These are phyloP conservation scores for Geotrichum reessii DNA, from an alignment of 1,139 yeast genomes.

Conservation along the genomic window DNA sequence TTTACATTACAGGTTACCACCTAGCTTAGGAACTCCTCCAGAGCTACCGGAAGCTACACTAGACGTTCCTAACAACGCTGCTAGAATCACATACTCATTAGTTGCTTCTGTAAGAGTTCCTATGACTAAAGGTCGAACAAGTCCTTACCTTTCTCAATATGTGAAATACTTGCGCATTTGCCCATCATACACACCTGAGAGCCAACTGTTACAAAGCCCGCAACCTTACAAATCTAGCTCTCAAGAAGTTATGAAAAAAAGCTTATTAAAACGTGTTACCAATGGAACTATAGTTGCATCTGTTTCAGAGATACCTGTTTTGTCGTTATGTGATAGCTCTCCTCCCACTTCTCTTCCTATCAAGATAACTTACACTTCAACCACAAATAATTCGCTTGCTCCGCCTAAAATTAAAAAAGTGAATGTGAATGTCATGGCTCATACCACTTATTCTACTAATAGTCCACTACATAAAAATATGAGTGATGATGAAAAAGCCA, in stretches of 20 bases:
- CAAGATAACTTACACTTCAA: not conserved
- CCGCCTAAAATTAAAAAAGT: conserved; percentile 9
- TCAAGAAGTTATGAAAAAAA: conserved; percentile 3
- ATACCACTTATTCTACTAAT: conserved; percentile 9
- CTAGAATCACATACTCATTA: conserved; percentile 9
- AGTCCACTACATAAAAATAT: not conserved
- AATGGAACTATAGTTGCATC: conserved; percentile 3
- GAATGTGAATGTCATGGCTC: not conserved
- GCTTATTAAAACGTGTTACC: conserved; percentile 1
- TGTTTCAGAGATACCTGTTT: not conserved
- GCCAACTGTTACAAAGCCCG: not conserved
- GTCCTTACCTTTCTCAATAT: conserved; percentile 1
- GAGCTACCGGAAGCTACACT: conserved; percentile 3
- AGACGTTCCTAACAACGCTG: conserved; percentile 11
- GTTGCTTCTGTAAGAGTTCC: conserved; percentile 8
- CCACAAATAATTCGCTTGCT: not conserved
- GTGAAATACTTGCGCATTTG: conserved; percentile 8
- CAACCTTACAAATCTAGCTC: not conserved
- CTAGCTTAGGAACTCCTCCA: conserved; percentile 15
- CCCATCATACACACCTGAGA: conserved; percentile 12
- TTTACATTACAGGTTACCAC: conserved; percentile 14
- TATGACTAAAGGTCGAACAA: not conserved
- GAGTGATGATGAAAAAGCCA: not conserved
- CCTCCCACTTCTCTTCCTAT: conserved; percentile 1
- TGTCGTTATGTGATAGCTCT: not conserved